phyloP scores from a whole-genome alignment of 2,329 filamentous ascomycete species.

The Paecilomyces dactylethromorphus region DNA sequence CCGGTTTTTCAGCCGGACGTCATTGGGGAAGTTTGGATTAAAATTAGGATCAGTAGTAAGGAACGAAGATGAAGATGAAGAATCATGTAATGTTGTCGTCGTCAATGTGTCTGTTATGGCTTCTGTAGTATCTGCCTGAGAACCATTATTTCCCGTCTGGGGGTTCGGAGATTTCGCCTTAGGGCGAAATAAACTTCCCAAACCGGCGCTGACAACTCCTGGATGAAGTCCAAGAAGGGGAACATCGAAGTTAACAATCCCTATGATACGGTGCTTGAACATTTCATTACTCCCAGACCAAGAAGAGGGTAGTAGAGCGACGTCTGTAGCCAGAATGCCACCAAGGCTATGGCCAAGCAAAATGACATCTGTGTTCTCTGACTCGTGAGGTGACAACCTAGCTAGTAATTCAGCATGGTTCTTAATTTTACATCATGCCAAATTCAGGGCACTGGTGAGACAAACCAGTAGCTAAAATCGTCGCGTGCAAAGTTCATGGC shows the following conservation, averaged over 20 bases:
- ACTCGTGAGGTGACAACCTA: conserved; percentile 70
- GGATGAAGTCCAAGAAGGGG: conserved; percentile 86
- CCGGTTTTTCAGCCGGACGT: conserved; percentile 61
- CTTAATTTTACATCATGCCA: background rate
- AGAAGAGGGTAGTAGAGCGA: conserved; percentile 53
- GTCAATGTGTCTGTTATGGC: conserved; percentile 2
- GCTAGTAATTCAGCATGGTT: background rate
- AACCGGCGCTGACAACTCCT: conserved; percentile 73
- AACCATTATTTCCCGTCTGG: conserved; percentile 10
- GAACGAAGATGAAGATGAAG: conserved; percentile 12
- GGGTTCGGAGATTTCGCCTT: conserved; percentile 20
- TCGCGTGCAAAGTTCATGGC: conserved; percentile 61
- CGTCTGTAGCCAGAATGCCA: conserved; percentile 73
- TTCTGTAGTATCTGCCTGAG: conserved; percentile 1
- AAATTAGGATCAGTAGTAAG: conserved; percentile 52
- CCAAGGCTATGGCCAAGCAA: conserved; percentile 88
- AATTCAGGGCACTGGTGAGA: background rate
- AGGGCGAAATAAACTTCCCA: conserved; percentile 66
- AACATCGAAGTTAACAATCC: conserved; percentile 75
- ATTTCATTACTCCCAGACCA: conserved; percentile 19
- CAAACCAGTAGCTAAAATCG: conserved; percentile 71
- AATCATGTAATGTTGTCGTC: conserved; percentile 6
- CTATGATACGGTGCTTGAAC: conserved; percentile 70
- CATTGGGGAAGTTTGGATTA: conserved; percentile 70
- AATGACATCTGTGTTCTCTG: conserved; percentile 67